Conservation (phyloP, 495 filamentous ascomycete genomes). For the Lasiosphaeria hispida region DNA sequence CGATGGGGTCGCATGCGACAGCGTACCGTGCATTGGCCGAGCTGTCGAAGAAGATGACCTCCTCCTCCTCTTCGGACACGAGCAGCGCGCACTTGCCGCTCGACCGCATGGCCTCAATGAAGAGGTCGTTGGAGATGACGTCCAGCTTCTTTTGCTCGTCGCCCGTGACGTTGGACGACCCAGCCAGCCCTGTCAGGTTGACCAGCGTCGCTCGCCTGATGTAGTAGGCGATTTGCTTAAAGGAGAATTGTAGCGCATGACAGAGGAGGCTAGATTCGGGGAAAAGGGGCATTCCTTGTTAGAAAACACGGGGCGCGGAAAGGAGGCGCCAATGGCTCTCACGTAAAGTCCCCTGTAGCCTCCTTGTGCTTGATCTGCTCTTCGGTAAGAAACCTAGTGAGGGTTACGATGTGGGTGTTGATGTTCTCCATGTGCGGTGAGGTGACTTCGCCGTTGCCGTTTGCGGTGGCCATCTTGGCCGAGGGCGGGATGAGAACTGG, state of each 20-base stretch:
- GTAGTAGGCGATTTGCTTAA: conserved; percentile 99
- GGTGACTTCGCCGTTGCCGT: conserved; percentile 26
- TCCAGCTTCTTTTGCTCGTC: conserved; percentile 99
- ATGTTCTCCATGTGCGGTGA: conserved; percentile 56
- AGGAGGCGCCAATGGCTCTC: conserved; percentile 31
- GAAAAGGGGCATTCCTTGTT: background rate
- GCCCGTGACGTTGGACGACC: conserved; percentile 90
- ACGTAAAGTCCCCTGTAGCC: conserved; percentile 98
- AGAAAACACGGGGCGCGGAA: background rate
- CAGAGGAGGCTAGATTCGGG: conserved; percentile 69
- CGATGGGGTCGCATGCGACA: conserved; percentile 96
- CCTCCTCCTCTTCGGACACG: conserved; percentile 95
- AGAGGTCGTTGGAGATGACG: conserved; percentile 97
- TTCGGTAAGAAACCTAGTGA: conserved; percentile 93
- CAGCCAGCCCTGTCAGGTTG: conserved; percentile 91
- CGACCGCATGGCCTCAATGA: conserved; percentile 88
- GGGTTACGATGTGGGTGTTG: conserved; percentile 93
- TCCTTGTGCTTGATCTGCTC: conserved; percentile 90
- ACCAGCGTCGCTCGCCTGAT: conserved; percentile 96
- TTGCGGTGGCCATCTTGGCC: conserved; percentile 29
- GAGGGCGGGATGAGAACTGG: background rate
- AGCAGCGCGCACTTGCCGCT: conserved; percentile 85
- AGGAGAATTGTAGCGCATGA: conserved; percentile 97
- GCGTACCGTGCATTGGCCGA: conserved; percentile 81
- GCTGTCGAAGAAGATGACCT: conserved; percentile 83